Conservation (phyloP, 306 rosid genomes). For the Trifolium repens region DNA sequence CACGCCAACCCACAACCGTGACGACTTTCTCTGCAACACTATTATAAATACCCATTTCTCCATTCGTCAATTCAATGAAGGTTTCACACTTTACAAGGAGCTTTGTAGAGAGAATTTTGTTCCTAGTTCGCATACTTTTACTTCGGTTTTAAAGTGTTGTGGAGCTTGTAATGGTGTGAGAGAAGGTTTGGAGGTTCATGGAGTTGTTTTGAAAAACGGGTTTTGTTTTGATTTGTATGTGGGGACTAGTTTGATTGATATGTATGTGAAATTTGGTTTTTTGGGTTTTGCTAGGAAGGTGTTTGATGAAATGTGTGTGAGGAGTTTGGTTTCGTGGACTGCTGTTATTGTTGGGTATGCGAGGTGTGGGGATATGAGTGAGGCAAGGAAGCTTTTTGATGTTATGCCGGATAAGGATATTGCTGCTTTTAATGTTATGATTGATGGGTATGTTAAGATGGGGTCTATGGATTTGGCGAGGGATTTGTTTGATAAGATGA, state of each 20-base stretch:
- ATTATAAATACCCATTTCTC: constrained; percentile 55
- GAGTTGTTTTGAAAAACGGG: constrained; percentile 55
- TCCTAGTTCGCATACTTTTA: constrained; percentile 57
- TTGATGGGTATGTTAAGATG: constrained; percentile 68
- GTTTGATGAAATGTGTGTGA: constrained; percentile 66
- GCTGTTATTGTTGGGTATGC: constrained; percentile 68
- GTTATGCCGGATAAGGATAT: constrained; percentile 60
- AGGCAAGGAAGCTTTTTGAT: constrained; percentile 65
- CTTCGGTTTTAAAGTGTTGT: constrained; percentile 60
- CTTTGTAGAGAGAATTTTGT: constrained; percentile 43
- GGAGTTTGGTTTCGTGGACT: constrained; percentile 65
- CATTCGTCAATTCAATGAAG: constrained; percentile 44
- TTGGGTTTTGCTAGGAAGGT: constrained; percentile 56
- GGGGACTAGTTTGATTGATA: constrained; percentile 64
- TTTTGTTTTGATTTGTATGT: constrained; percentile 58
- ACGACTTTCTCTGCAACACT: constrained; percentile 62
- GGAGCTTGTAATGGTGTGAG: constrained; percentile 30
- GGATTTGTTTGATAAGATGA: constrained; percentile 61
- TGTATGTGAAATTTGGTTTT: constrained; percentile 61
- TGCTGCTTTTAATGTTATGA: constrained; percentile 61
- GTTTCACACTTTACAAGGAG: constrained; percentile 55
- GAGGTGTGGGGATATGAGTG: constrained; percentile 60
- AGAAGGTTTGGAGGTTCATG: constrained; percentile 59
- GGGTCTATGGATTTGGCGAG: constrained; percentile 60
- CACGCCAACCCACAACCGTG: constrained; percentile 41